A percentile compares a stretch with the other conserved stretches of the same genome.
phyloP scores from a whole-genome alignment of 345 rosid genomes.

The Lepidium aucheri region DNA sequence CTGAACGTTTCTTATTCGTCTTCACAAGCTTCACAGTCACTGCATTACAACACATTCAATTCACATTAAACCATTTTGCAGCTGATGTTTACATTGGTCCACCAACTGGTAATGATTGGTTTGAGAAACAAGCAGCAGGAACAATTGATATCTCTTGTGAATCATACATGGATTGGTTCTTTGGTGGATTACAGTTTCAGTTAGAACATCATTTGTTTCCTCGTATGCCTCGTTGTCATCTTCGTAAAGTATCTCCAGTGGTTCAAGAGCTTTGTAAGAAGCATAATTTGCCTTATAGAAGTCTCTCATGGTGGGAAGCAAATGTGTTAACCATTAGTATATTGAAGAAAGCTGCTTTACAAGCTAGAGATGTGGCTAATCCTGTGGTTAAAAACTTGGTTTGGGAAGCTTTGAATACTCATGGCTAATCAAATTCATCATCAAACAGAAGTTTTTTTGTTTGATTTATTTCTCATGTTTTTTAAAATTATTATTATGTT shows the following conservation, averaged over 20 bases:
- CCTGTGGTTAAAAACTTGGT: slow-evolving; percentile 22
- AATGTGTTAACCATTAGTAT: slow-evolving; percentile 52
- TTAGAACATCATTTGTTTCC: slow-evolving; percentile 97
- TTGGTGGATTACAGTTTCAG: slow-evolving; percentile 96
- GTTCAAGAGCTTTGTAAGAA: slow-evolving; percentile 79
- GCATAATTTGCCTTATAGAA: slow-evolving; percentile 45
- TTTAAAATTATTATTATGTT: too few species aligned
- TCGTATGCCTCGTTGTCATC: slow-evolving; percentile 33
- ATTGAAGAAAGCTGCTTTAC: slow-evolving; percentile 65
- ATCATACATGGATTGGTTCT: slow-evolving; percentile 90
- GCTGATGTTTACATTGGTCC: slow-evolving; percentile 71
- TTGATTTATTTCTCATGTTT: too few species aligned
- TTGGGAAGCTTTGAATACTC: slow-evolving; percentile 26
- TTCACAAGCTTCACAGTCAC: slow-evolving; percentile 59
- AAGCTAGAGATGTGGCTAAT: slow-evolving; percentile 58
- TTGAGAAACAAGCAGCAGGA: slow-evolving; percentile 84
- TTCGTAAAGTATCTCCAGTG: slow-evolving; percentile 59
- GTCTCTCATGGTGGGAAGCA: slow-evolving; percentile 66
- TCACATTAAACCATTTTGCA: slow-evolving; percentile 81
- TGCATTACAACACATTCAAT: slow-evolving; percentile 74
- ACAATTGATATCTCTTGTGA: slow-evolving; percentile 70
- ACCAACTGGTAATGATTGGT: slow-evolving; percentile 79
- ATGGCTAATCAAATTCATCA: not conserved
- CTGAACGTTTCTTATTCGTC: slow-evolving; percentile 66
- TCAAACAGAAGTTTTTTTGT: too few species aligned